Evolutionary conservation across 306 rosid species (phyloP).

Genomic region (Dalbergia cultrata): DNA sequence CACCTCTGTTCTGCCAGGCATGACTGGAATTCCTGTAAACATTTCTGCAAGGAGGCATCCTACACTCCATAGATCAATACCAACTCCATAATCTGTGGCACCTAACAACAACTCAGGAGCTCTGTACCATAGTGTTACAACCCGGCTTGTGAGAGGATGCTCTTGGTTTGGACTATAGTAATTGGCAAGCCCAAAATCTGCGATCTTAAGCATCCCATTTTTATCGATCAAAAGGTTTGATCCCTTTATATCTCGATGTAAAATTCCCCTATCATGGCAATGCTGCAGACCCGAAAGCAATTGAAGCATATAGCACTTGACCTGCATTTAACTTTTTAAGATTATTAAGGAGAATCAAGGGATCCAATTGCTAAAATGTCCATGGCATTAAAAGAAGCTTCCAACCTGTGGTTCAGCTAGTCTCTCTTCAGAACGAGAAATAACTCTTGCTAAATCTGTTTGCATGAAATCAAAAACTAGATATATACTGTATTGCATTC

Average conservation of each 20-base stretch:
- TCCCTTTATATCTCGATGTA: slow-evolving; percentile 92
- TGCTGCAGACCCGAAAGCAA: slow-evolving; percentile 92
- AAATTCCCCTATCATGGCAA: slow-evolving; percentile 88
- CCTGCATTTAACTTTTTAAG: slow-evolving; percentile 59
- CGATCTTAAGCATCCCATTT: slow-evolving; percentile 86
- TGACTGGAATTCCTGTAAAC: slow-evolving; percentile 76
- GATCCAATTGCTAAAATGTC: slow-evolving; percentile 23
- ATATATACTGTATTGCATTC: slow-evolving; percentile 91
- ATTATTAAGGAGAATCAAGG: slow-evolving; percentile 46
- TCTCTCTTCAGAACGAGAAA: slow-evolving; percentile 57
- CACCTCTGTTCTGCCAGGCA: slow-evolving; percentile 91
- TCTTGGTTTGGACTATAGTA: slow-evolving; percentile 55
- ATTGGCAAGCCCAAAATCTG: slow-evolving; percentile 92
- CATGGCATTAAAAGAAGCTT: slow-evolving; percentile 2
- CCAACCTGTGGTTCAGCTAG: slow-evolving; percentile 93
- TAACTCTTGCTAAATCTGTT: slow-evolving; percentile 78
- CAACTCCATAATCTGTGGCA: slow-evolving; percentile 77
- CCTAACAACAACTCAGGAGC: slow-evolving; percentile 92
- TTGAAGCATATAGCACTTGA: slow-evolving; percentile 93
- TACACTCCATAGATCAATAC: slow-evolving; percentile 96
- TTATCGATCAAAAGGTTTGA: slow-evolving; percentile 87
- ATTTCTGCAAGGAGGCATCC: slow-evolving; percentile 93
- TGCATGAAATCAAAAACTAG: slow-evolving; percentile 94
- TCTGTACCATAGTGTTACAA: slow-evolving; percentile 96
- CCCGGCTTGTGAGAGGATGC: slow-evolving; percentile 81